Evolutionary conservation across 208 protist species (phyloP), one percentile per base, ranked within the genome.

Genomic region (Wallacemonas sp.): DNA sequence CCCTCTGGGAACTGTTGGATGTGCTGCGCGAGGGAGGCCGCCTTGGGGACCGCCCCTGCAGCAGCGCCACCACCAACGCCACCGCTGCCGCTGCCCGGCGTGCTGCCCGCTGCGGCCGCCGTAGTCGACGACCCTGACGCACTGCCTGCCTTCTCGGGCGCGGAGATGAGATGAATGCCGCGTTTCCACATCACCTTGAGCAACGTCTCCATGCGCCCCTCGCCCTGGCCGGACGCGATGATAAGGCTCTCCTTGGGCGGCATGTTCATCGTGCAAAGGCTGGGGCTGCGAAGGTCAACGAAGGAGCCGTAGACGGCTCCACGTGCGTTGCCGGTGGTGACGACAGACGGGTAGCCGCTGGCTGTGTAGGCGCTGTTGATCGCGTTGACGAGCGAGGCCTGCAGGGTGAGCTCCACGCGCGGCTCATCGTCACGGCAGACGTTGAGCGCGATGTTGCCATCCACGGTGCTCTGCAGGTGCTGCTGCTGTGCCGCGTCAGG

Each of bases 341-440:
- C 60, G 33, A 84, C 70, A n/a, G 76, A 81, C 0, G 86, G 89
- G 36, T 93, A 95, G 1, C 89, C 86, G 33, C 64, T 85, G 1
- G 83, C 87, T 11, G 83, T 85, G 76, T 95, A 90, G 23, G 89
- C 89, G 52, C 76, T 80, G 56, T 73, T 80, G 58, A 95, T 80
- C 0, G 83, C 74, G 68, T 95, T 95, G 19, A 84, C 80, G 27
- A 90, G 30, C 16, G 78, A 82, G 21, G 68, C 73, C 68, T 86
- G 72, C 24, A 70, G 57, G 4, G 30, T 36, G 17, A 87, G 61
- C 56, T 88, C 72, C 24, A 95, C 49, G 44, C 61, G 76, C 47
- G 79, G 79, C 62, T 74, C 73, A 2, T 38, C 62, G 17, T 65
- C 52, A 21, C 19, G 2, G 60, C 74, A 76, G 23, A 38, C 23